Percentiles rank a stretch among this genome's conserved stretches.
Evolutionary conservation across 768 basidiomycete genomes (phyloP).

Genomic region (Leccinum longicurvipes): DNA sequence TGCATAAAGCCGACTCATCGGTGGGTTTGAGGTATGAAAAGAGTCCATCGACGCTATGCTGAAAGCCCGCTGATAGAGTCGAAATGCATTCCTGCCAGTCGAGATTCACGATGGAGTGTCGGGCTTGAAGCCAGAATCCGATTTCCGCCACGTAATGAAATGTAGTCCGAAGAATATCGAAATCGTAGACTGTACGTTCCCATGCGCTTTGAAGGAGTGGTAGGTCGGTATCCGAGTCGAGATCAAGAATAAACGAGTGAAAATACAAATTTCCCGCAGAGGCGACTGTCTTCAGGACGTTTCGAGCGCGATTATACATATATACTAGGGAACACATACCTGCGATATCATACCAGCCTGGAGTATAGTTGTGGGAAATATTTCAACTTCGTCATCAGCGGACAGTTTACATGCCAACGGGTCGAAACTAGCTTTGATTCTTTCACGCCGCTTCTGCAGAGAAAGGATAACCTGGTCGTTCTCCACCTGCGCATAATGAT

Average conservation of each 20-base stretch:
- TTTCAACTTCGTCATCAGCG: conserved; percentile 29
- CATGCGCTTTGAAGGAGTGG: conserved; percentile 36
- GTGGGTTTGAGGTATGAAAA: conserved; percentile 11
- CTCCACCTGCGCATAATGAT: background rate
- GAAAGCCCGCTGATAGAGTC: conserved; percentile 7
- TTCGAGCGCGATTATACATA: background rate
- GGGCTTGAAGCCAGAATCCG: conserved; percentile 30
- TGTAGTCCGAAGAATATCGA: conserved; percentile 46
- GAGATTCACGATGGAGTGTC: conserved; percentile 23
- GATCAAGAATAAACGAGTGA: conserved; percentile 30
- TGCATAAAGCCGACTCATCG: conserved; percentile 25
- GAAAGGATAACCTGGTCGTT: conserved; percentile 11
- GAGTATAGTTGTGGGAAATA: conserved; percentile 42
- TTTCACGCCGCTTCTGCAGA: conserved; percentile 11
- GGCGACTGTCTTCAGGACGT: conserved; percentile 23
- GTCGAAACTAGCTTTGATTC: conserved; percentile 19
- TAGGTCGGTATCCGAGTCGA: conserved; percentile 19
- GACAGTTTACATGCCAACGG: conserved; percentile 15
- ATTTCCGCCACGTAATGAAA: conserved; percentile 41
- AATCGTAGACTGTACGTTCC: conserved; percentile 27
- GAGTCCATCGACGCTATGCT: conserved; percentile 11
- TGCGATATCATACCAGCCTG: conserved; percentile 52
- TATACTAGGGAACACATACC: conserved; percentile 22
- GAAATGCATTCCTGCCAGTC: conserved; percentile 23
- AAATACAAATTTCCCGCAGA: conserved; percentile 32